A percentile compares a stretch with the other conserved stretches of the same genome.
Evolutionary conservation across 176 grass and related monocot genomes (phyloP).

Genomic region (Dactylis glomerata): DNA sequence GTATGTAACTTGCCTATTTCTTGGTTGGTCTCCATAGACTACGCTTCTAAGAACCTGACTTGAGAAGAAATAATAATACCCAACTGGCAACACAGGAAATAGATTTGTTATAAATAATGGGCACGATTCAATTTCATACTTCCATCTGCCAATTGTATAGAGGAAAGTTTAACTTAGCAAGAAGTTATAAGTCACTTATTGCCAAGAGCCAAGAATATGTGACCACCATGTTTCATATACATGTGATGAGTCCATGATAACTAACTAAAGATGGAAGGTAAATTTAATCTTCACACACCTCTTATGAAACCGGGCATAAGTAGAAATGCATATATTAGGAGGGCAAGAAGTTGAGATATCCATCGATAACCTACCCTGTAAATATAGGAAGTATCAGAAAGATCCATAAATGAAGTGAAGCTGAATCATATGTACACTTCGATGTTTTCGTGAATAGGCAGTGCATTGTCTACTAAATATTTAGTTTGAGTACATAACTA

Average conservation of each 20-base stretch:
- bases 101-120: background rate
- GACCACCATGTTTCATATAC: background rate
- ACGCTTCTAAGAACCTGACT: constrained; percentile 82
- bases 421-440: background rate
- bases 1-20: constrained; percentile 56
- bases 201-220: background rate
- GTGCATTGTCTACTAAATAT: background rate
- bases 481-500: background rate
- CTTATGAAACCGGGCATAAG: constrained; percentile 92
- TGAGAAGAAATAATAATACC: constrained; percentile 98
- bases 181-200: background rate
- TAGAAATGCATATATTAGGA: constrained; percentile 67
- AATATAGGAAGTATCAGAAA: background rate
- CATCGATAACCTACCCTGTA: constrained; percentile 87
- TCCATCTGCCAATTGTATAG: background rate
- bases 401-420: background rate
- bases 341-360: constrained; percentile 70
- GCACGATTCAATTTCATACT: background rate
- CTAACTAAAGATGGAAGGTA: background rate
- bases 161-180: background rate
- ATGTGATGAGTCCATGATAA: background rate
- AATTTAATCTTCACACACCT: constrained; percentile 43
- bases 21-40: constrained; percentile 80
- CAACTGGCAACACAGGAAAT: constrained; percentile 48
- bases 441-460: background rate